These are phyloP conservation scores for Globisporangium paroecandrum DNA, from an alignment of 352 stramenopile species.

Conservation along the genomic window DNA sequence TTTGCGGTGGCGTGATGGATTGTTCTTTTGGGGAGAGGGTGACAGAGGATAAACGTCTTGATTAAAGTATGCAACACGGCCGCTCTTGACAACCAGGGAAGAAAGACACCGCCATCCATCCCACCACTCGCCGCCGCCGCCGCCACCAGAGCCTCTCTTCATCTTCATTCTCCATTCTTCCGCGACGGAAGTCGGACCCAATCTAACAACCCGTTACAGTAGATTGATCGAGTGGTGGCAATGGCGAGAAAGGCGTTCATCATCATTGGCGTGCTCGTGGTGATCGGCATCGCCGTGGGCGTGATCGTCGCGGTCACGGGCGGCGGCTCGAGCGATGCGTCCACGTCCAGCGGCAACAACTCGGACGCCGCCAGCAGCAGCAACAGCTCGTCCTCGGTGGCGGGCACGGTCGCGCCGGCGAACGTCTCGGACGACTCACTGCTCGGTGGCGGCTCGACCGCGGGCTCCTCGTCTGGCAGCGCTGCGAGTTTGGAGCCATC, in stretches of 20 bases:
- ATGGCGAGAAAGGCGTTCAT: slow-evolving; percentile 65
- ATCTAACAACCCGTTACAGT: neutral
- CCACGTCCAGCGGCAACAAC: slow-evolving; percentile 23
- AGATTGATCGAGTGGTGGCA: neutral
- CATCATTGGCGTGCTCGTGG: slow-evolving; percentile 61
- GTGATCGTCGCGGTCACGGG: slow-evolving; percentile 65
- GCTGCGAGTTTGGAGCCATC: slow-evolving; percentile 36
- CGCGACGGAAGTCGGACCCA: neutral
- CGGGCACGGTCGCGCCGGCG: slow-evolving; percentile 18
- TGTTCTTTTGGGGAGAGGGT: neutral
- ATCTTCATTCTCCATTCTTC: slow-evolving; percentile 19
- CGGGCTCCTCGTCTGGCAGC: slow-evolving; percentile 21
- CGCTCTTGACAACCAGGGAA: neutral
- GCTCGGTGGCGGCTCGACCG: slow-evolving; percentile 22
- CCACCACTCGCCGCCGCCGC: too few relatives aligned
- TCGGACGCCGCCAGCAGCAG: slow-evolving; percentile 11
- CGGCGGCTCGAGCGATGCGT: slow-evolving; percentile 25
- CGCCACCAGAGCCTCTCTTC: neutral
- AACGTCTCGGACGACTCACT: slow-evolving; percentile 55
- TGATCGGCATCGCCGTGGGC: slow-evolving; percentile 58
- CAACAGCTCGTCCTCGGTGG: slow-evolving; percentile 9
- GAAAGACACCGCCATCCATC: neutral
- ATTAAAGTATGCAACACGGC: slow-evolving; percentile 1
- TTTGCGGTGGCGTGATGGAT: neutral
- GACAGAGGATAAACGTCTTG: neutral